phyloP scores from a whole-genome alignment of 768 basidiomycete species.

The Lactarius hatsudake region DNA sequence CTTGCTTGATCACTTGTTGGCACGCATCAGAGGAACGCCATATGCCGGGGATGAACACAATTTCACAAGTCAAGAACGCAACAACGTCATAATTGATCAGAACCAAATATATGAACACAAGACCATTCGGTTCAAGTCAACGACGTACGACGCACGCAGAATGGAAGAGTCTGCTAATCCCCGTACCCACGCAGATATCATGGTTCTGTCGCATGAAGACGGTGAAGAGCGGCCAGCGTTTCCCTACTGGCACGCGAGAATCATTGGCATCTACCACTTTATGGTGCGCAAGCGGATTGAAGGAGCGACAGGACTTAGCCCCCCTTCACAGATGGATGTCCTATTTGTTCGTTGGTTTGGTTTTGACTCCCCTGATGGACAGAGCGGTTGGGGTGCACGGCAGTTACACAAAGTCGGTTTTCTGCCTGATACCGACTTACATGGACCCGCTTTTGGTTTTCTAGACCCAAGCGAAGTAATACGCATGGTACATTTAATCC shows the following conservation, averaged over 20 bases:
- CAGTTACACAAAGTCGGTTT: too few relatives aligned
- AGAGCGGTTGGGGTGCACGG: too few relatives aligned
- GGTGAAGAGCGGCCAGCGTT: conserved; percentile 3
- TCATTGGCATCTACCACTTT: conserved; percentile 33
- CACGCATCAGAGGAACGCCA: background rate
- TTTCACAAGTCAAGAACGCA: background rate
- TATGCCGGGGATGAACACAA: background rate
- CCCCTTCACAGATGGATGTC: conserved; percentile 29
- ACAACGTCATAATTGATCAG: background rate
- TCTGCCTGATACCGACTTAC: too few relatives aligned
- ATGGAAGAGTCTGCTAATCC: background rate
- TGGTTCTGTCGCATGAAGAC: conserved; percentile 27
- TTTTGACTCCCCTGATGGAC: background rate
- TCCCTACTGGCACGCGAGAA: conserved; percentile 34
- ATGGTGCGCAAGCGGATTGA: conserved; percentile 34
- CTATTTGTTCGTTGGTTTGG: conserved; percentile 14
- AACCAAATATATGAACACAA: background rate
- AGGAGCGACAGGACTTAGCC: too few relatives aligned
- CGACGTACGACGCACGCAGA: background rate
- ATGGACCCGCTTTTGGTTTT: too few relatives aligned
- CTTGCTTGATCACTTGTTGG: background rate
- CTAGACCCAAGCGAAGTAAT: too few relatives aligned
- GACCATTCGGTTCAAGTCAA: background rate
- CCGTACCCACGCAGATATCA: conserved; percentile 30
- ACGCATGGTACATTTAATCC: too few relatives aligned